Percentiles rank a stretch among this genome's conserved stretches.
phyloP scores from a whole-genome alignment of 1,284 basidiomycete species.

The Taiwanofungus camphoratus region DNA sequence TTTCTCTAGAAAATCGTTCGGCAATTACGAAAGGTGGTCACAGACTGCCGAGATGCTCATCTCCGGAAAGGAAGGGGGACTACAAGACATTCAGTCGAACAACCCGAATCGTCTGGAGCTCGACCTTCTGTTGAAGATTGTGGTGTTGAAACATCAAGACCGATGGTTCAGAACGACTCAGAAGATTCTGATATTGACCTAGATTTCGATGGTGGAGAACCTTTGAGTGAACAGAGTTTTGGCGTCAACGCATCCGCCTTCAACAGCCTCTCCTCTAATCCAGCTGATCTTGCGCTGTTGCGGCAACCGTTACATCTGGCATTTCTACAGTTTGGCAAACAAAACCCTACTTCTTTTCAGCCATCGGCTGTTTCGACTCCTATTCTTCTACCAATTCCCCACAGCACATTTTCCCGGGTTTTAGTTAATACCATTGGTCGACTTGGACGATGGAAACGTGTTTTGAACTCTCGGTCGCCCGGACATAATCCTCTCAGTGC shows the following conservation, averaged over 20 bases:
- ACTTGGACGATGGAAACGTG: conserved; percentile 76
- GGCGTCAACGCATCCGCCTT: conserved; percentile 8
- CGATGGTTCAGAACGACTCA: conserved; percentile 46
- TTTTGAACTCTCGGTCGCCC: conserved; percentile 52
- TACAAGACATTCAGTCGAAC: background rate
- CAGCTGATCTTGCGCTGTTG: conserved; percentile 27
- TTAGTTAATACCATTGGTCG: conserved; percentile 79
- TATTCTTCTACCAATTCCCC: conserved; percentile 47
- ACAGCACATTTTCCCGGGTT: conserved; percentile 65
- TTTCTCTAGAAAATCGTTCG: conserved; percentile 61
- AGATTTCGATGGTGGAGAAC: conserved; percentile 43
- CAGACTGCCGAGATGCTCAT: conserved; percentile 70
- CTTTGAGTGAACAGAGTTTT: conserved; percentile 12
- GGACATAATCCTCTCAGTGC: conserved; percentile 35
- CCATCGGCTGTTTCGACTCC: conserved; percentile 33
- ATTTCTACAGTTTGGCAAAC: conserved; percentile 34
- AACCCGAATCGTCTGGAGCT: background rate
- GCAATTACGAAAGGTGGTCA: conserved; percentile 74
- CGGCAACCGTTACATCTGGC: conserved; percentile 42
- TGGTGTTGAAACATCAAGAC: no score
- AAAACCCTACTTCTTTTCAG: conserved; percentile 26
- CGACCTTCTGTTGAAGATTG: background rate
- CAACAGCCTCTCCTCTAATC: conserved; percentile 11
- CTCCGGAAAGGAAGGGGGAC: conserved; percentile 30
- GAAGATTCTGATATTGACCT: conserved; percentile 71